Evolutionary conservation across 352 stramenopile genomes (phyloP).

Genomic region (Elongisporangium anandrum): DNA sequence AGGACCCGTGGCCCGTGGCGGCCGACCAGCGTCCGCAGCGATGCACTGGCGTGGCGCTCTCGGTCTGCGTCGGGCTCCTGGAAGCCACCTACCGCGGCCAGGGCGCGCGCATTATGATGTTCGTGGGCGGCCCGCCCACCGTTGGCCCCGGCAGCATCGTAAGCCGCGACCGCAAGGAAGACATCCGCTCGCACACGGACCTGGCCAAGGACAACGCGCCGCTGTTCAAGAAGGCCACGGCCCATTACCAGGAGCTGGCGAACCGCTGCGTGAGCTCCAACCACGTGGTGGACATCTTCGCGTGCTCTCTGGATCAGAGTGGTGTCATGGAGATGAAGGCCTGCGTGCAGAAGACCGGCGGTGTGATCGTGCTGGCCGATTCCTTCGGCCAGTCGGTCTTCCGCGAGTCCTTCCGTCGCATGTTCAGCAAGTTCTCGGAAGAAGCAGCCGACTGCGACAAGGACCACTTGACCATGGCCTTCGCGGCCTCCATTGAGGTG

Average conservation of each 20-base stretch:
- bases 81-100: conserved; percentile 95
- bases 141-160: conserved; percentile 96
- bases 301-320: conserved; percentile 96
- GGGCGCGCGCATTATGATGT: conserved; percentile 97
- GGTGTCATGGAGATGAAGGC: conserved; percentile 98
- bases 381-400: conserved; percentile 98
- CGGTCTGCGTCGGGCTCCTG: conserved; percentile 94
- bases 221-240: conserved; percentile 93
- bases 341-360: conserved; percentile 97
- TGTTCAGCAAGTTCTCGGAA: conserved; percentile 96
- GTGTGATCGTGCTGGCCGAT: conserved; percentile 98
- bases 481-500: conserved; percentile 94
- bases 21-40: conserved; percentile 94
- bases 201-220: conserved; percentile 94
- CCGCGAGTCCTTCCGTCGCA: conserved; percentile 96
- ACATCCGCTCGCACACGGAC: conserved; percentile 97
- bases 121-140: conserved; percentile 96
- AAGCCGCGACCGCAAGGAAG: conserved; percentile 92
- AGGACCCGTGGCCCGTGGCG: conserved; percentile 97
- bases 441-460: conserved; percentile 93
- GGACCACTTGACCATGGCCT: conserved; percentile 95
- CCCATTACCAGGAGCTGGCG: conserved; percentile 95
- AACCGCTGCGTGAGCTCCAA: conserved; percentile 88
- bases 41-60: conserved; percentile 96
- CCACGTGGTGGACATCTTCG: conserved; percentile 99